Conservation (phyloP, 768 basidiomycete genomes). For the Sistotremastrum niveocremeum region DNA sequence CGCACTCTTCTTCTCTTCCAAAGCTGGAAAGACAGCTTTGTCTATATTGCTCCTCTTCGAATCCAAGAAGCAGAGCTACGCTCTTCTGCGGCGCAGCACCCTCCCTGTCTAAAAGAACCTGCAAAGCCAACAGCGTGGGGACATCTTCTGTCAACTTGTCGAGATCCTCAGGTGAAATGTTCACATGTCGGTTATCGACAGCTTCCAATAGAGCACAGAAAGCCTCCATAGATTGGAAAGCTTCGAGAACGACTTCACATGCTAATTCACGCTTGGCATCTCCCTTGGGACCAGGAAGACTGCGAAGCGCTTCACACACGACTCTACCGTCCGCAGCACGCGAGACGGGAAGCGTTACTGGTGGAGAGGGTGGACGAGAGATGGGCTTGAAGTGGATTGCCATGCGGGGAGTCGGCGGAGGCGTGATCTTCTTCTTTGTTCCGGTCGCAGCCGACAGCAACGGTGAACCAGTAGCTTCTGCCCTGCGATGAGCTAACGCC, state of each 20-base stretch:
- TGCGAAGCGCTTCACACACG: constrained; percentile 44
- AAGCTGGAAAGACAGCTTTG: constrained; percentile 61
- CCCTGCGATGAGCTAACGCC: constrained; percentile 48
- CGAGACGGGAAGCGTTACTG: constrained; percentile 21
- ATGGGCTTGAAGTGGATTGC: constrained; percentile 55
- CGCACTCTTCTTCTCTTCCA: constrained; percentile 64
- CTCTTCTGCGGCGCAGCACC: constrained; percentile 22
- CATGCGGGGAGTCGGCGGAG: constrained; percentile 39
- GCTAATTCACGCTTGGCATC: constrained; percentile 37
- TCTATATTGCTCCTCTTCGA: constrained; percentile 52
- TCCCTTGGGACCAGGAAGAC: constrained; percentile 47
- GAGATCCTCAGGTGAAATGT: constrained; percentile 26
- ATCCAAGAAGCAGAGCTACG: constrained; percentile 40
- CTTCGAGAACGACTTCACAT: constrained; percentile 73
- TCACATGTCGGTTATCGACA: constrained; percentile 18
- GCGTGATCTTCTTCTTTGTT: constrained; percentile 37
- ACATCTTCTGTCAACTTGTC: constrained; percentile 44
- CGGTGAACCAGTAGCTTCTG: constrained; percentile 6
- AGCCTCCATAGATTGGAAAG: constrained; percentile 48
- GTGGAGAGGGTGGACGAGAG: constrained; percentile 48
- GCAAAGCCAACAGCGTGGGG: constrained; percentile 62
- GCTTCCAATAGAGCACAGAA: constrained; percentile 45
- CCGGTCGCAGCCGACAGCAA: neutral
- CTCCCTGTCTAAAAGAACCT: constrained; percentile 42
- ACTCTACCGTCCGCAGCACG: constrained; percentile 45